Percentiles rank a stretch among this genome's conserved stretches.
These are phyloP conservation scores for Amauroascus niger DNA, from an alignment of 2,329 filamentous ascomycete species.

Conservation along the genomic window DNA sequence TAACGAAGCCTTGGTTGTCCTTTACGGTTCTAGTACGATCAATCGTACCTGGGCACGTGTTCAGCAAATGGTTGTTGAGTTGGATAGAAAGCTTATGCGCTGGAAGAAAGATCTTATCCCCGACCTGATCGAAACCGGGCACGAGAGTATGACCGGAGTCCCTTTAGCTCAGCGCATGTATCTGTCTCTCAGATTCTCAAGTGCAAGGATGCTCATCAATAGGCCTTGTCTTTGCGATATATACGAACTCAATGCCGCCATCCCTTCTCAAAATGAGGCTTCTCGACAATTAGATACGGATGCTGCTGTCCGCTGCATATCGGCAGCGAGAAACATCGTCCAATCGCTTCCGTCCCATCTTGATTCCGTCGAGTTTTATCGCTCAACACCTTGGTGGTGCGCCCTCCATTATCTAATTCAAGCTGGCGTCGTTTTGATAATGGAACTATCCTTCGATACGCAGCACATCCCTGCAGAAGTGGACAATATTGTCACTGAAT, in stretches of 20 bases:
- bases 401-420: slow-evolving; percentile 35
- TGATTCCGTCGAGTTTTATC: slow-evolving; percentile 23
- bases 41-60: slow-evolving; percentile 28
- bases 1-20: slow-evolving; percentile 22
- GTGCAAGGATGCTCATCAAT: slow-evolving; percentile 29
- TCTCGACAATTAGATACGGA: slow-evolving; percentile 26
- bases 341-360: slow-evolving; percentile 27
- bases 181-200: slow-evolving; percentile 23
- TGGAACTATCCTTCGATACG: slow-evolving; percentile 28
- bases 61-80: slow-evolving; percentile 24
- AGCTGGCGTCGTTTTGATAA: slow-evolving; percentile 29
- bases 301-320: slow-evolving; percentile 27
- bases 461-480: slow-evolving; percentile 21
- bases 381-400: slow-evolving; percentile 34
- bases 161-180: slow-evolving; percentile 15
- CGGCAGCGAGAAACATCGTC: slow-evolving; percentile 27
- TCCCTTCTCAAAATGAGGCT: slow-evolving; percentile 23
- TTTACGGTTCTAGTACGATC: slow-evolving; percentile 27
- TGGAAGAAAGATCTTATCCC: slow-evolving; percentile 27
- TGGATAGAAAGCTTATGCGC: slow-evolving; percentile 25
- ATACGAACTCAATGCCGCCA: slow-evolving; percentile 24
- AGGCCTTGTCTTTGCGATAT: slow-evolving; percentile 32
- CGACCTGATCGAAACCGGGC: slow-evolving; percentile 7
- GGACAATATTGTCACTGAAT: slow-evolving; percentile 21
- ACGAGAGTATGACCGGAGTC: not conserved